Evolutionary conservation across 805 yeast genomes (phyloP).

Genomic region (Kazachstania taianensis): DNA sequence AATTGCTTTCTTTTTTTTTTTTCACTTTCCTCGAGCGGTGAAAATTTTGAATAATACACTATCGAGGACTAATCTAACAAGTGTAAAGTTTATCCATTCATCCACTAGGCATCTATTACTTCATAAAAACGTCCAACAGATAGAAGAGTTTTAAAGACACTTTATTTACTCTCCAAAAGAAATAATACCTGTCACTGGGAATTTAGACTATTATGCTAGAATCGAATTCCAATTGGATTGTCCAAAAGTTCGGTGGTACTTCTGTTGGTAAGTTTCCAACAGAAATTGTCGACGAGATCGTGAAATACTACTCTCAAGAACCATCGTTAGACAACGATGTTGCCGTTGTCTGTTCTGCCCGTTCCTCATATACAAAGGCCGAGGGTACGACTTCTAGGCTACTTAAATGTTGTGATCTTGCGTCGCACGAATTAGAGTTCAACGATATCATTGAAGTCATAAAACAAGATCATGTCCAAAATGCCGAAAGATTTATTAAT

Average conservation of each 20-base stretch:
- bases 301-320: slow-evolving; percentile 44
- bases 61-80: too few relatives aligned
- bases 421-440: slow-evolving; percentile 51
- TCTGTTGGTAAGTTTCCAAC: slow-evolving; percentile 91
- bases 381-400: slow-evolving; percentile 94
- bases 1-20: too few relatives aligned
- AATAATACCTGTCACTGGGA: too few relatives aligned
- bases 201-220: too few relatives aligned
- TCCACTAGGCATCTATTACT: too few relatives aligned
- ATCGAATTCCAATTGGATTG: slow-evolving; percentile 45
- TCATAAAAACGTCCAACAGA: too few relatives aligned
- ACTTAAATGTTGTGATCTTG: slow-evolving; percentile 72
- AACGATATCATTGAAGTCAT: slow-evolving; percentile 52
- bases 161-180: too few relatives aligned
- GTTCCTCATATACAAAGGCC: slow-evolving; percentile 81
- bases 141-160: too few relatives aligned
- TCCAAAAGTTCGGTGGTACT: slow-evolving; percentile 96
- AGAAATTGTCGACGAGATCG: slow-evolving; percentile 75
- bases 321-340: slow-evolving; percentile 41
- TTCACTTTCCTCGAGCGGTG: too few relatives aligned
- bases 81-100: too few relatives aligned
- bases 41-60: too few relatives aligned
- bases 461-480: slow-evolving; percentile 65
- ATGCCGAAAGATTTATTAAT: slow-evolving; percentile 50
- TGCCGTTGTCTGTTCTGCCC: slow-evolving; percentile 93